A percentile compares a stretch with the other conserved stretches of the same genome.
Evolutionary conservation across 805 yeast species (phyloP).

Genomic region (Metschnikowia kofuensis): DNA sequence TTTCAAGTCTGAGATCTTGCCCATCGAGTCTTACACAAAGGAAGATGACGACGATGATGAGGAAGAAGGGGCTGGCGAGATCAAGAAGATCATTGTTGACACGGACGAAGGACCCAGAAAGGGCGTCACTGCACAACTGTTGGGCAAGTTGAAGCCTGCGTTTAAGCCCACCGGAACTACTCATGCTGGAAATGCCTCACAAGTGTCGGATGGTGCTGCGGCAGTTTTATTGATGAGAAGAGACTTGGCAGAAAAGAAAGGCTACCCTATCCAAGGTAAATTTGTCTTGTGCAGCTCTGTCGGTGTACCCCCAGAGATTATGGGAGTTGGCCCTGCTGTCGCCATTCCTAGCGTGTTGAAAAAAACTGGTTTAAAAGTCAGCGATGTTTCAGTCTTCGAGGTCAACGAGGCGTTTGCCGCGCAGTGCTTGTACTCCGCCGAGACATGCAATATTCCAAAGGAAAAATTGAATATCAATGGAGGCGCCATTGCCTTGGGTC

Average conservation of each 20-base stretch:
- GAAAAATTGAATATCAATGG: constrained; percentile 66
- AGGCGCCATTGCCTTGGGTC: constrained; percentile 96
- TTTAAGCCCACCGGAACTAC: constrained; percentile 82
- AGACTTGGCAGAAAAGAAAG: constrained; percentile 72
- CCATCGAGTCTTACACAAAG: constrained; percentile 60
- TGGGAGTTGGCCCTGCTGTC: constrained; percentile 97
- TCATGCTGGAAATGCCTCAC: constrained; percentile 96
- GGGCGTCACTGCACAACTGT: constrained; percentile 76
- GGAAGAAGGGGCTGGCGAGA: constrained; percentile 43
- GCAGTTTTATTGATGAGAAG: constrained; percentile 83
- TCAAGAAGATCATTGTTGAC: constrained; percentile 44
- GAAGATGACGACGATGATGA: constrained; percentile 54
- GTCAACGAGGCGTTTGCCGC: constrained; percentile 97
- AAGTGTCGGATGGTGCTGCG: constrained; percentile 94
- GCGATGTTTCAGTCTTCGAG: constrained; percentile 76
- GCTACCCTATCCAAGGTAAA: constrained; percentile 73
- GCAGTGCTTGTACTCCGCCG: constrained; percentile 78
- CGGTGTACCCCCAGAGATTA: constrained; percentile 95
- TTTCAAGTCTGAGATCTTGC: constrained; percentile 88
- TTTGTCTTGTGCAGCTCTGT: constrained; percentile 75
- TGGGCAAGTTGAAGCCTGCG: constrained; percentile 80
- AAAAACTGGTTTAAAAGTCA: constrained; percentile 54
- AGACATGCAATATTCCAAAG: constrained; percentile 60
- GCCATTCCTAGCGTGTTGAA: constrained; percentile 85
- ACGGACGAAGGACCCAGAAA: constrained; percentile 89